Percentiles rank a stretch among this genome's conserved stretches.
These are phyloP conservation scores for Xylaria arbuscula DNA, from an alignment of 2,329 filamentous ascomycete genomes.

Conservation along the genomic window DNA sequence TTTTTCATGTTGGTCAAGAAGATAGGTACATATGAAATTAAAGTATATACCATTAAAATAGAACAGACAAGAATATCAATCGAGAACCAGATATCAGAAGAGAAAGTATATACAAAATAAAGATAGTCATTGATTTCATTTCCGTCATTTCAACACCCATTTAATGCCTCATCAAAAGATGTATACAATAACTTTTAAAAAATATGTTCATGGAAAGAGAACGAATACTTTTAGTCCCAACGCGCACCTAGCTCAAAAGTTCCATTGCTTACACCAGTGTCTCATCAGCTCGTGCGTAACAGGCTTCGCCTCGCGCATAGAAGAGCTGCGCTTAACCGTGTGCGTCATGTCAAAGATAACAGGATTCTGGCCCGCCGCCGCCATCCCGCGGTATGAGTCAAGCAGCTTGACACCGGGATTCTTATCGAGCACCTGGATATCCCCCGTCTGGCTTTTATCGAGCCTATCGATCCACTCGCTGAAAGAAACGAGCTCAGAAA, in stretches of 20 bases:
- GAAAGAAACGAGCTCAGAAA: constrained; percentile 55
- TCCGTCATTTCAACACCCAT: no score
- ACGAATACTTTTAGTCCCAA: no score
- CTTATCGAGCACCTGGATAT: constrained; percentile 52
- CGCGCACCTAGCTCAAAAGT: constrained; percentile 40
- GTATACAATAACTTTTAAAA: background rate
- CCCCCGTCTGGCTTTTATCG: constrained; percentile 54
- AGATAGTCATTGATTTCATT: no score
- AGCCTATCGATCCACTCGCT: constrained; percentile 59
- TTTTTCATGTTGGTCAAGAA: no score
- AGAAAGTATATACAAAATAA: no score
- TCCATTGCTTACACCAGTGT: constrained; percentile 62
- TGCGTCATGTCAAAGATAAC: constrained; percentile 55
- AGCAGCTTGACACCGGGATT: constrained; percentile 65
- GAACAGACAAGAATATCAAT: no score
- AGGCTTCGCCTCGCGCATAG: constrained; percentile 55
- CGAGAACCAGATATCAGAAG: no score
- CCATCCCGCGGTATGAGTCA: constrained; percentile 58
- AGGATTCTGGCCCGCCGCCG: constrained; percentile 42
- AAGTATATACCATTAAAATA: no score
- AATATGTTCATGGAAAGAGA: background rate
- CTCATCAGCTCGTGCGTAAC: constrained; percentile 58
- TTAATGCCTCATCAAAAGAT: background rate
- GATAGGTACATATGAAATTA: no score
- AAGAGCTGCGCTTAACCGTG: constrained; percentile 55